phyloP scores from a whole-genome alignment of 495 filamentous ascomycete genomes.

The Penicillium canescens region DNA sequence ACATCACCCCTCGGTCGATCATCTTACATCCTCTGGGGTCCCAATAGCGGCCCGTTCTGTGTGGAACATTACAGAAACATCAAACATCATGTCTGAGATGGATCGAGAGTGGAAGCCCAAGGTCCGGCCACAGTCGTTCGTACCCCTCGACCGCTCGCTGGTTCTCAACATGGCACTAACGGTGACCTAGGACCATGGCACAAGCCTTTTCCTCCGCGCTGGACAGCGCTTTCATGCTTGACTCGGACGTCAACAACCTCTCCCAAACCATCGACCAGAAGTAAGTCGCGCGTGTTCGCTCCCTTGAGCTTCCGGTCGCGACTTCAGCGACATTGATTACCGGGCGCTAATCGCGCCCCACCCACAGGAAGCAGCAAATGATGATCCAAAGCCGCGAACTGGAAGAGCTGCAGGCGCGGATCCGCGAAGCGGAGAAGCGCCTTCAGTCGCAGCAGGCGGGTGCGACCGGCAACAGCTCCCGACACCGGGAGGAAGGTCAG shows the following conservation, averaged over 20 bases:
- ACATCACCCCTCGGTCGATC: constrained; percentile 4
- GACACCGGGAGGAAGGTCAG: constrained; percentile 9
- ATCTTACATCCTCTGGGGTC: background rate
- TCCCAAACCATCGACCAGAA: constrained; percentile 79
- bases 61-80: background rate
- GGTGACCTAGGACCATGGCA: constrained; percentile 70
- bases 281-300: constrained; percentile 49
- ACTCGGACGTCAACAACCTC: constrained; percentile 75
- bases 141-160: constrained; percentile 16
- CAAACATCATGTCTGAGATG: constrained; percentile 56
- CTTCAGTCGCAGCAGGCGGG: constrained; percentile 55
- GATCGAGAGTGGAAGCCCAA: constrained; percentile 78
- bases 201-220: constrained; percentile 83
- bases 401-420: constrained; percentile 77
- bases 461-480: background rate
- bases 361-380: constrained; percentile 64
- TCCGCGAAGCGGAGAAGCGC: constrained; percentile 81
- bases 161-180: constrained; percentile 21
- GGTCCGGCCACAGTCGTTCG: constrained; percentile 80
- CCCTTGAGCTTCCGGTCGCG: background rate
- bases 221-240: constrained; percentile 84
- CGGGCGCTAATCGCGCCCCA: background rate
- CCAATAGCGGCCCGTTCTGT: background rate
- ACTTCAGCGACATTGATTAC: background rate
- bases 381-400: constrained; percentile 75